Evolutionary conservation across 345 rosid genomes (phyloP).

Genomic region (Lenwebbia sp.): DNA sequence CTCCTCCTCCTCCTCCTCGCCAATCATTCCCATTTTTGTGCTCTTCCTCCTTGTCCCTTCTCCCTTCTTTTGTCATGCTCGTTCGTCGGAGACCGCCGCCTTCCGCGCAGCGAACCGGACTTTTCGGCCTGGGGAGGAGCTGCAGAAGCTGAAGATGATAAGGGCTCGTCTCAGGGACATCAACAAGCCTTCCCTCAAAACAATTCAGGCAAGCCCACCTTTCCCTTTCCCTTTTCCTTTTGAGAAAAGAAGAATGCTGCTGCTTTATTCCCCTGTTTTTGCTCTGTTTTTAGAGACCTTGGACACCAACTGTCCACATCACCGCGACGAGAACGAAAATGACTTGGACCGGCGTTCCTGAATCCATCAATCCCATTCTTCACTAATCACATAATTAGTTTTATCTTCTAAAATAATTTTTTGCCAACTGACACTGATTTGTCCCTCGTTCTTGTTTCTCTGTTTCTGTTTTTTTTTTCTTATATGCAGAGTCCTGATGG

Average conservation of each 20-base stretch:
- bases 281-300: not conserved
- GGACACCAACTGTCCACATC: not conserved
- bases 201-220: constrained; percentile 56
- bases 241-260: not conserved
- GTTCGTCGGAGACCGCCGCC: constrained; percentile 21
- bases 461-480: not conserved
- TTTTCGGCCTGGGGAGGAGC: constrained; percentile 59
- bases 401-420: not conserved
- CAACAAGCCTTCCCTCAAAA: constrained; percentile 80
- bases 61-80: constrained; percentile 32
- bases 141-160: constrained; percentile 40
- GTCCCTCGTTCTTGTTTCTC: not conserved
- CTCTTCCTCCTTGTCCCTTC: constrained; percentile 37
- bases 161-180: constrained; percentile 55
- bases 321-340: not conserved
- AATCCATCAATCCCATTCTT: not conserved
- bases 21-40: constrained; percentile 24
- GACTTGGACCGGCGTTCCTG: not conserved
- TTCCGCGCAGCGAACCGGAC: constrained; percentile 41
- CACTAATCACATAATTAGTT: not conserved
- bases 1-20: not conserved
- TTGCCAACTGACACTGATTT: not conserved
- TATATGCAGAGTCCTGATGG: constrained; percentile 82
- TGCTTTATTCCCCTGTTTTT: not conserved
- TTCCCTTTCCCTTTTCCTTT: not conserved